Evolutionary conservation across 768 basidiomycete genomes (phyloP), one percentile per base, ranked within the genome.

Genomic region (Pulveroboletus sp.): DNA sequence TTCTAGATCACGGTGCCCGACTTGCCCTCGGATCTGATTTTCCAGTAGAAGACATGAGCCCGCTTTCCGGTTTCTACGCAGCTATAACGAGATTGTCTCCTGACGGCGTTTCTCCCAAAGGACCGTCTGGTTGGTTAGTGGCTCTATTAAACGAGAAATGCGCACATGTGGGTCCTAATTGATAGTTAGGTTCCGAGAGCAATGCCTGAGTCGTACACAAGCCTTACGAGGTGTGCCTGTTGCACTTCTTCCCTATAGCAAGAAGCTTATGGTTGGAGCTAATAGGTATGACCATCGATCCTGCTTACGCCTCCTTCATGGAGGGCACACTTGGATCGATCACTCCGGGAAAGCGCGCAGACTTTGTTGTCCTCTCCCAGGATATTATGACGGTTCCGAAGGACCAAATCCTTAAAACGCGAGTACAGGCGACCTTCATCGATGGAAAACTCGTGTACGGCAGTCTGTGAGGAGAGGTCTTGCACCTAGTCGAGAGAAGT

Each of bases 1-100:
- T 88, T 27, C 61, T 86, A 31, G 76, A 84, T 58, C 77, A 75
- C 49, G 82, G 82, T 42, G 81, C 82, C 47, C 70, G 79, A 49
- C 82, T 93, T 47, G 81, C 87, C 3, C 68, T 95, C 21, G 93
- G 94, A 13, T 90, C 89, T 4, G 93, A 95, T 69, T 89, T 88
- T 55, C 93, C 93, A 1, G 90, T 97, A 30, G 94, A 94, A 61
- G 76, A 78, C 33, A 76, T 92, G 67, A 89, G 93, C 61, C 93
- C 93, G 11, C 74, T 96, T 35, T 72, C 79, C 48, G 84, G 86
- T 3, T 93, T 95, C 66, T 89, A 90, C 64, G 89, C 93, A n/a
- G 91, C 92, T 1, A 76, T 93, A 24, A 83, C 89, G 3, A 78
- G 93, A 33, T 69, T 89, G 41, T 81, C 83, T 26, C 73, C 77